These are phyloP conservation scores for Nakazawaea populi DNA, from an alignment of 805 yeast genomes.

Conservation along the genomic window DNA sequence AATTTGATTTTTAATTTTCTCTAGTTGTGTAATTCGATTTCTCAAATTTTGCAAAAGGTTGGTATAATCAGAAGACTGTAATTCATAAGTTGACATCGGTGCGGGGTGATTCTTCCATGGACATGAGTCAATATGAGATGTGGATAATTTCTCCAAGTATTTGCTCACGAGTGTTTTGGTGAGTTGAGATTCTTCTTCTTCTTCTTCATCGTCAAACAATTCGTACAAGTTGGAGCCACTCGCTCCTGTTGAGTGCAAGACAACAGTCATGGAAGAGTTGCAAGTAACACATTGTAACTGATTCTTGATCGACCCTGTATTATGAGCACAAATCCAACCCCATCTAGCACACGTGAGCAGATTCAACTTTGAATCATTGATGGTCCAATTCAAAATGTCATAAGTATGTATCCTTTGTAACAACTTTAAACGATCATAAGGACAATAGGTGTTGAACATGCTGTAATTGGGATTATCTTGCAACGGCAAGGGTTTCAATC, in stretches of 20 bases:
- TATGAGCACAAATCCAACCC: conserved; percentile 42
- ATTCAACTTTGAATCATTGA: conserved; percentile 25
- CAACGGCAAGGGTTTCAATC: conserved; percentile 2
- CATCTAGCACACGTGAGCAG: conserved; percentile 44
- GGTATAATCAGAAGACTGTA: conserved; percentile 7
- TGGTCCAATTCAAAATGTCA: conserved; percentile 41
- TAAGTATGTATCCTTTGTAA: conserved; percentile 37
- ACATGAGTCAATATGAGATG: conserved; percentile 16
- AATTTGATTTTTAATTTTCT: conserved; percentile 10
- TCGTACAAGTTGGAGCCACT: neutral
- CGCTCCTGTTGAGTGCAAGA: conserved; percentile 14
- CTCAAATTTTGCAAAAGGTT: neutral
- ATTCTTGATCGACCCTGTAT: conserved; percentile 25
- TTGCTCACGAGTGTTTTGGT: neutral
- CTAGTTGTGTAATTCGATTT: neutral
- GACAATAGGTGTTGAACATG: conserved; percentile 25
- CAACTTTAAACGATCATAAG: conserved; percentile 30
- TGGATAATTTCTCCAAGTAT: conserved; percentile 1
- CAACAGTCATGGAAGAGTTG: conserved; percentile 22
- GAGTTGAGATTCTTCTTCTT: conserved; percentile 14
- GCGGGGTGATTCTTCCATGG: conserved; percentile 17
- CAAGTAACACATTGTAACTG: conserved; percentile 28
- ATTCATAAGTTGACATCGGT: conserved; percentile 14
- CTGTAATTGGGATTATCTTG: conserved; percentile 2
- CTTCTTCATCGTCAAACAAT: conserved; percentile 10